These are phyloP conservation scores for Pyrenochaeta sp. DNA, from an alignment of 2,329 filamentous ascomycete species.

Conservation along the genomic window DNA sequence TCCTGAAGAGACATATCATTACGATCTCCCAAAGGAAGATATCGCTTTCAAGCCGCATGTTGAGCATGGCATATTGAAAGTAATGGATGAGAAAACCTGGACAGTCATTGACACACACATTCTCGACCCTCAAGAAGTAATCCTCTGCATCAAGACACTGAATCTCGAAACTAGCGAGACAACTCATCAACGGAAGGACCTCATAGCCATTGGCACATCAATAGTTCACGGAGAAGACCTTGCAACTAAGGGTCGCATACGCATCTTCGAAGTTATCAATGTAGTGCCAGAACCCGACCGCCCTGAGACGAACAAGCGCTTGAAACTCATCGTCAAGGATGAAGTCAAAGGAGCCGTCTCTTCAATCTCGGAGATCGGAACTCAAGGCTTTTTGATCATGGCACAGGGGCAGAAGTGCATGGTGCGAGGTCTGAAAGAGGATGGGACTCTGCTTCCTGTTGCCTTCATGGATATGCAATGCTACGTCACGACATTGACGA, in stretches of 20 bases:
- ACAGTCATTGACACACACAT: constrained; percentile 77
- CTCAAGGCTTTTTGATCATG: constrained; percentile 85
- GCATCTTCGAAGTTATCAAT: constrained; percentile 89
- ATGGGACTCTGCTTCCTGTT: constrained; percentile 88
- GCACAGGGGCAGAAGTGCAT: constrained; percentile 97
- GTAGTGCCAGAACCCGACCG: constrained; percentile 88
- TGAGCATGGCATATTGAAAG: constrained; percentile 75
- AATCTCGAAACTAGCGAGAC: constrained; percentile 90
- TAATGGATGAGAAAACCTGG: constrained; percentile 81
- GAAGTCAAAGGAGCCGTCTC: constrained; percentile 93
- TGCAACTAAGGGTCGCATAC: constrained; percentile 81
- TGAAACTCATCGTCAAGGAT: constrained; percentile 88
- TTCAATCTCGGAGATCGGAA: constrained; percentile 81
- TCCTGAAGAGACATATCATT: constrained; percentile 83
- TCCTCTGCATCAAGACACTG: constrained; percentile 83
- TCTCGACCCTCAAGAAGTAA: constrained; percentile 76
- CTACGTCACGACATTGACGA: constrained; percentile 86
- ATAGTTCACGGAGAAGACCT: constrained; percentile 90
- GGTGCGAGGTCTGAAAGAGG: constrained; percentile 94
- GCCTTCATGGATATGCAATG: constrained; percentile 98
- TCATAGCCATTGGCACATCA: constrained; percentile 86
- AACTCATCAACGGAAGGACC: constrained; percentile 82
- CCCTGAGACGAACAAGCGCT: constrained; percentile 82
- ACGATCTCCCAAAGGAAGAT: constrained; percentile 75
- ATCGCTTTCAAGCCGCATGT: constrained; percentile 69